Base-by-base conservation (phyloP, 1,284 basidiomycete genomes). In the Malassezia slooffiae region DNA sequence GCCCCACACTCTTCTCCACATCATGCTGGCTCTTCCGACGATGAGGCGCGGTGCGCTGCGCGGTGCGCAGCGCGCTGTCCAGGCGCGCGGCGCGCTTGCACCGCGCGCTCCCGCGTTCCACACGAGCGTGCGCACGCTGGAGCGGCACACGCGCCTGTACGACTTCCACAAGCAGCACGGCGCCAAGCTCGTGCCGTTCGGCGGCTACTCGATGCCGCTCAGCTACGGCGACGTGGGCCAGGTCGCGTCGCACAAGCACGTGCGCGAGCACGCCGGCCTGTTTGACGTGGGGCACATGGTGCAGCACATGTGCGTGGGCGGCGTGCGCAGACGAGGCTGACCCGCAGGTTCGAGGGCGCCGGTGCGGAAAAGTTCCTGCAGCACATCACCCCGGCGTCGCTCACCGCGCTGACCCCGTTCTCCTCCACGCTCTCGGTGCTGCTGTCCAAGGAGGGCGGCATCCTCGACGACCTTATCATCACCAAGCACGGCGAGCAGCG, bases 251-350 rank as follows among this genome's bases (percentile, higher is more conserved):
- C 91, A 99, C 71, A 80, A 84, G 41, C 85, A 96, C 67, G 85
- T 93, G 41, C 80, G 93, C 26, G 78, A 74, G 5, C 78, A 77
- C 26, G 85, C 79, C 1, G 90, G 90, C 1, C 75, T 97, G 21
- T 99, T 99, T 70, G 91, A 99, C 68, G 93, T 99, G 26, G 86
- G 87, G 23, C 91, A 99, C 73, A 97, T 99, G 91, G 83, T 73
- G 16, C 72, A 74, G 58, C 64, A 67, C 57, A 51, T 56, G 58
- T 27, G 50, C 49, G 66, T 62, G 17, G 9, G 4, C 21, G 3
- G 17, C 24, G 26, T 15, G 9, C 27, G 10, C 27, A 10, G 10
- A 9, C 27, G 10, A 10, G 10, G n/a, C 34, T n/a, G n/a, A n/a
- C n/a, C n/a, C n/a, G 24, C 49, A 66, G 58, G 30, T 71, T 70